Conservation (phyloP, 257 asterid genomes). For the Catharanthus roseus region DNA sequence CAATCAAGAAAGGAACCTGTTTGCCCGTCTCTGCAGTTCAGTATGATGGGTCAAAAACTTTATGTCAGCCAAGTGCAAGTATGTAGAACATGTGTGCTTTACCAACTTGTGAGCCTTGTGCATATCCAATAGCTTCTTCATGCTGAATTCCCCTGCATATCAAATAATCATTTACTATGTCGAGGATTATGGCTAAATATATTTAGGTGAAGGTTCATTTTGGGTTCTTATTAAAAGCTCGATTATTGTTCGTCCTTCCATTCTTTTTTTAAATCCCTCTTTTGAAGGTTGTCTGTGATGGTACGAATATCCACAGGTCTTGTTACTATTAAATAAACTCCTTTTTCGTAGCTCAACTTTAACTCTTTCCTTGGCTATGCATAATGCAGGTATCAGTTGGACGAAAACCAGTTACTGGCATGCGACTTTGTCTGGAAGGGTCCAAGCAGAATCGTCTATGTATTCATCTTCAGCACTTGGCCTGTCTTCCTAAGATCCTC, state of each 20-base stretch:
- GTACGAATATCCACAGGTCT: too few species aligned
- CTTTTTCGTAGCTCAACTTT: neutral
- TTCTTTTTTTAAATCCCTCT: too few species aligned
- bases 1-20: constrained; percentile 81
- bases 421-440: constrained; percentile 70
- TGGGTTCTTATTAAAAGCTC: neutral
- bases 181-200: neutral
- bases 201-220: neutral
- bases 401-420: constrained; percentile 75
- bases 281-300: too few species aligned
- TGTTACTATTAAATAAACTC: too few species aligned
- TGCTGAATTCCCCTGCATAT: neutral
- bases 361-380: constrained; percentile 8
- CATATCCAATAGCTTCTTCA: neutral
- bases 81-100: constrained; percentile 16
- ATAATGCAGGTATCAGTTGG: constrained; percentile 67
- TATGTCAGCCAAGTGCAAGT: constrained; percentile 83
- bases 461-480: constrained; percentile 61
- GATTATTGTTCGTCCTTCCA: too few species aligned
- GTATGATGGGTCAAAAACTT: constrained; percentile 91
- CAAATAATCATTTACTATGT: neutral
- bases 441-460: constrained; percentile 55
- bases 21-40: constrained; percentile 72
- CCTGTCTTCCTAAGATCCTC: constrained; percentile 61
- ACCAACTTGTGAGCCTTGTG: neutral